phyloP scores from a whole-genome alignment of 176 grass and related monocot genomes.

The Echinochloa phyllopogon region DNA sequence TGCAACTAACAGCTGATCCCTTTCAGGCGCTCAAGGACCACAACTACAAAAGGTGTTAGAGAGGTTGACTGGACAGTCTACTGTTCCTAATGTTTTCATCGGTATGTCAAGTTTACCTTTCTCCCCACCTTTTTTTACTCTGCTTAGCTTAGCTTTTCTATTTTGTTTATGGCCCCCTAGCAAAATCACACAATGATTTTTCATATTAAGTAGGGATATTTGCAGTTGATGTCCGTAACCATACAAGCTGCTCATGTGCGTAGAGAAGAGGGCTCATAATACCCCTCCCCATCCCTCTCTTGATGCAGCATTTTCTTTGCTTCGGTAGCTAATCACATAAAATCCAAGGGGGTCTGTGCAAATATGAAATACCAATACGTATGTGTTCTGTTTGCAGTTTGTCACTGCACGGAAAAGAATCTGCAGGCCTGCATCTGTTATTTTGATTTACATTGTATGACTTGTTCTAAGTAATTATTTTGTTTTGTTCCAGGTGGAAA shows the following conservation, averaged over 20 bases:
- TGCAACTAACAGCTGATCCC: slow-evolving; percentile 23
- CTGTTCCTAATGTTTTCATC: slow-evolving; percentile 94
- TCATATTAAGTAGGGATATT: slow-evolving; percentile 29
- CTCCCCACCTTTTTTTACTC: background rate
- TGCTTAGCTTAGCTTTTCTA: background rate
- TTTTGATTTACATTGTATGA: background rate
- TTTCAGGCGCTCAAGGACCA: slow-evolving; percentile 78
- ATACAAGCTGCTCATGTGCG: no score
- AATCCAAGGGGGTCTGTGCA: background rate
- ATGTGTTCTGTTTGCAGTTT: background rate
- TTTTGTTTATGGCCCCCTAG: slow-evolving; percentile 11
- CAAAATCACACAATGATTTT: slow-evolving; percentile 6
- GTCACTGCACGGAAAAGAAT: background rate
- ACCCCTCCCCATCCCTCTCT: no score
- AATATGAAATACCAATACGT: background rate
- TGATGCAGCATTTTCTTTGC: no score
- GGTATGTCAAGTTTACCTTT: slow-evolving; percentile 44
- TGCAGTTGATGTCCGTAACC: background rate
- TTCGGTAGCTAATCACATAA: no score
- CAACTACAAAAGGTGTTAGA: slow-evolving; percentile 91
- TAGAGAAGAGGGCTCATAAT: no score
- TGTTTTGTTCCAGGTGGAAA: slow-evolving; percentile 67
- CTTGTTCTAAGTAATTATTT: slow-evolving; percentile 34
- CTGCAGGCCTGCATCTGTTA: background rate
- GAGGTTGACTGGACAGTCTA: slow-evolving; percentile 80